A percentile compares a stretch with the other conserved stretches of the same genome.
These are phyloP conservation scores for Ceratocystis colombiana DNA, from an alignment of 2,329 filamentous ascomycete genomes.

Conservation along the genomic window DNA sequence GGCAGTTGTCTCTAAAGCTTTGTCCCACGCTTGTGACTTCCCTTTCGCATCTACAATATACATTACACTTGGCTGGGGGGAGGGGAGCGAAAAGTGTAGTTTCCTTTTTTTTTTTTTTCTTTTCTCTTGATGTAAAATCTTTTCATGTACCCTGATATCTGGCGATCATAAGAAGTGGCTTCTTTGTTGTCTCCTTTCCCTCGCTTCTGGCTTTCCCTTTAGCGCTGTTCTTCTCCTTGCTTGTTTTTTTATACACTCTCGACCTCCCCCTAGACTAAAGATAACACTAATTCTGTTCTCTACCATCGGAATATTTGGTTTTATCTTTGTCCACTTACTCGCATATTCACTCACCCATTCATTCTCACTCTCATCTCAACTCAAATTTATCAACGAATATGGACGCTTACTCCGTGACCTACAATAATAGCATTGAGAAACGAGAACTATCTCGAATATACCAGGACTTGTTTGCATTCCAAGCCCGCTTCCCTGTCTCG, in stretches of 20 bases:
- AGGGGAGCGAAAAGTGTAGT: background rate
- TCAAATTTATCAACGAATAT: conserved; percentile 9
- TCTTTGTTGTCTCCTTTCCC: background rate
- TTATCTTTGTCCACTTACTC: too few species aligned
- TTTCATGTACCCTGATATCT: background rate
- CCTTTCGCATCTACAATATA: background rate
- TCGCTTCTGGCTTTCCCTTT: background rate
- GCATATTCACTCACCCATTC: too few species aligned
- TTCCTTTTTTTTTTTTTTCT: background rate
- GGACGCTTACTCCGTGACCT: conserved; percentile 25
- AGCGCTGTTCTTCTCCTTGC: too few species aligned
- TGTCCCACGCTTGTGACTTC: conserved; percentile 3
- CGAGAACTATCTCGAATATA: conserved; percentile 21
- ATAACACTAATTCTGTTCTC: too few species aligned
- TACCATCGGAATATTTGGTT: too few species aligned
- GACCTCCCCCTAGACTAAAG: too few species aligned
- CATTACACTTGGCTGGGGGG: background rate
- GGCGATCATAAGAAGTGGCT: conserved; percentile 6
- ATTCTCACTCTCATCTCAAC: background rate
- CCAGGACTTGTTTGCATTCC: conserved; percentile 23
- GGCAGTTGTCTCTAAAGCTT: conserved; percentile 12
- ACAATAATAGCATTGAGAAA: conserved; percentile 20
- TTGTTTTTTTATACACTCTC: too few species aligned
- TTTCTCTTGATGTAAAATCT: background rate
- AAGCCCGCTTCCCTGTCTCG: conserved; percentile 16